Evolutionary conservation across 805 yeast species (phyloP).

Genomic region (Hanseniaspora taiwanica): DNA sequence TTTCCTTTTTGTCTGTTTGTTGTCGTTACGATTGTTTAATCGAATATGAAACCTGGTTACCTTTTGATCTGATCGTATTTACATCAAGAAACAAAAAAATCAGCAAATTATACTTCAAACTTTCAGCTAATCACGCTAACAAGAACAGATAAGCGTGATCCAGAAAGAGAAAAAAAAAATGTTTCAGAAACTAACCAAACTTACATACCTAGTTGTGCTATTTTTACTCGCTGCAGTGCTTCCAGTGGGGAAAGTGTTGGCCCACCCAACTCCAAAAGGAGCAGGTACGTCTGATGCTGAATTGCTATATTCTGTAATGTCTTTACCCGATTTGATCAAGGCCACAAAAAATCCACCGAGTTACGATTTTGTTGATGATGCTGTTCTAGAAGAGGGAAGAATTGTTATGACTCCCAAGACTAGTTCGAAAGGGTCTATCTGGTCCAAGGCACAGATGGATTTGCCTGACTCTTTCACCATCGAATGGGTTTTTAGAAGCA

Average conservation of each 20-base stretch:
- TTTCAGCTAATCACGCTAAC: no score
- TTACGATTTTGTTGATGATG: constrained; percentile 30
- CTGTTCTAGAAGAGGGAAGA: constrained; percentile 38
- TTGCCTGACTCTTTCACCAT: constrained; percentile 36
- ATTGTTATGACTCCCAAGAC: constrained; percentile 35
- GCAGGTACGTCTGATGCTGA: constrained; percentile 15
- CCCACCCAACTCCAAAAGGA: constrained; percentile 6
- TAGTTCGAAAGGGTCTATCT: constrained; percentile 30
- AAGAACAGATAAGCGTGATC: no score
- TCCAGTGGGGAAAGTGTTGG: neutral
- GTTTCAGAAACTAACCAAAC: no score
- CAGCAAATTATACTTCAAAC: no score
- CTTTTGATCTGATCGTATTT: no score
- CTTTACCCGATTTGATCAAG: constrained; percentile 28
- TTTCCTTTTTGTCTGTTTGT: no score
- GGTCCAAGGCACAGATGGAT: constrained; percentile 24
- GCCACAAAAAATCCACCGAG: constrained; percentile 15
- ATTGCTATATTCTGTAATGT: constrained; percentile 7
- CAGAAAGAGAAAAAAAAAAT: no score
- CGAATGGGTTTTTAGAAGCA: constrained; percentile 50
- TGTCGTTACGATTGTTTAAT: no score
- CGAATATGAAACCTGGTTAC: no score
- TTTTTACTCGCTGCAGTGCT: neutral
- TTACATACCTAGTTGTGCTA: no score
- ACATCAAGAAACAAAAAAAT: no score